Evolutionary conservation across 257 asterid genomes (phyloP).

Genomic region (Nicotiana attenuata): DNA sequence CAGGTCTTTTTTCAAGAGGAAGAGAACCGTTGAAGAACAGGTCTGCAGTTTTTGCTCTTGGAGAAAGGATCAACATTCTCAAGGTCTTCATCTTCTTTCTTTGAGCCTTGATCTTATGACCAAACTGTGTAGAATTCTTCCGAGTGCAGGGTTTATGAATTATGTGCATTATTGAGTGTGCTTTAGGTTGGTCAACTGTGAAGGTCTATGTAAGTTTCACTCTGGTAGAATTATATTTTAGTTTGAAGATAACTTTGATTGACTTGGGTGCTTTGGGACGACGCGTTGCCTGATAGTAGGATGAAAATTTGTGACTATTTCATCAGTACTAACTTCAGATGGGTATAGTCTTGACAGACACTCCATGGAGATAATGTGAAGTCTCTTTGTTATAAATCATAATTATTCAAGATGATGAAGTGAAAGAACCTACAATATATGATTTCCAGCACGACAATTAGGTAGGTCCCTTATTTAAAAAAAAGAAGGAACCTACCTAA

Average conservation of each 20-base stretch:
- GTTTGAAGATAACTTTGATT: background rate
- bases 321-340: background rate
- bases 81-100: constrained; percentile 47
- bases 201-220: background rate
- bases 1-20: constrained; percentile 85
- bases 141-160: background rate
- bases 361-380: background rate
- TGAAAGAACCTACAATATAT: too few species aligned
- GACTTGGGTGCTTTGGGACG: background rate
- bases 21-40: constrained; percentile 97
- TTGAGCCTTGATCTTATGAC: constrained; percentile 5
- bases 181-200: background rate
- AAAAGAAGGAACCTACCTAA: background rate
- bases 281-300: background rate
- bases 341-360: background rate
- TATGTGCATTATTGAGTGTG: background rate
- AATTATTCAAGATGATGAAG: background rate
- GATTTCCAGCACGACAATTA: too few species aligned
- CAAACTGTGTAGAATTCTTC: background rate
- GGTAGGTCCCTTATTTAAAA: too few species aligned
- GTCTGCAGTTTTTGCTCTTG: constrained; percentile 96
- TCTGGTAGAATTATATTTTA: background rate
- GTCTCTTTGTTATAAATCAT: background rate
- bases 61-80: constrained; percentile 92
- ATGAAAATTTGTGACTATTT: background rate